Evolutionary conservation across 495 filamentous ascomycete species (phyloP).

Genomic region (Achaetomiella virescens): DNA sequence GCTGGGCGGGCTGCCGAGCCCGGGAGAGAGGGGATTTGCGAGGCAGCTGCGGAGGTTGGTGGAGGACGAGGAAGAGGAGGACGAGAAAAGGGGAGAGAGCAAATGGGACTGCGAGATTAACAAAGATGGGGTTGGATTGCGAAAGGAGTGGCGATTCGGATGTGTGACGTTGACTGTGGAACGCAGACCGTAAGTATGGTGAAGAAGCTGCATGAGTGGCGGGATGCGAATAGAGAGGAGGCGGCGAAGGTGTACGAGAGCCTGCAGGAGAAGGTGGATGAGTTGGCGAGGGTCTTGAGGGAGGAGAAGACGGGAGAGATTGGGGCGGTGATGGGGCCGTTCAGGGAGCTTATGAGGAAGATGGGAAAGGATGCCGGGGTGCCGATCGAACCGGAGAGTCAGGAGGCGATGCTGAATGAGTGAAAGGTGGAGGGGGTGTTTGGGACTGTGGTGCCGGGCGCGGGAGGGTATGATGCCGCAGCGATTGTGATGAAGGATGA

Average conservation of each 20-base stretch:
- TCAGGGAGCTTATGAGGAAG: slow-evolving; percentile 54
- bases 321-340: slow-evolving; percentile 28
- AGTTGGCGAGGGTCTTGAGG: slow-evolving; percentile 56
- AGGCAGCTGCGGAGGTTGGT: slow-evolving; percentile 58
- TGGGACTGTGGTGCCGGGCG: slow-evolving; percentile 89
- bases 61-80: slow-evolving; percentile 33
- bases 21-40: slow-evolving; percentile 58
- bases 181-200: slow-evolving; percentile 94
- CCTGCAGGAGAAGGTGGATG: slow-evolving; percentile 69
- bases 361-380: slow-evolving; percentile 71
- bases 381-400: slow-evolving; percentile 84
- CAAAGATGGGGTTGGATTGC: slow-evolving; percentile 54
- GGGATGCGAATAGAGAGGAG: slow-evolving; percentile 57
- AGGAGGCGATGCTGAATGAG: slow-evolving; percentile 77
- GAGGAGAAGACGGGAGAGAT: slow-evolving; percentile 36
- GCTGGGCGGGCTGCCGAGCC: slow-evolving; percentile 57
- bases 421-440: slow-evolving; percentile 69
- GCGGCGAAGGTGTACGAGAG: slow-evolving; percentile 65
- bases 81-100: slow-evolving; percentile 34
- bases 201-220: slow-evolving; percentile 80
- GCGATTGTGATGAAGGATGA: slow-evolving; percentile 74
- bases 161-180: slow-evolving; percentile 95
- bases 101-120: slow-evolving; percentile 71
- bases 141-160: slow-evolving; percentile 67
- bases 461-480: slow-evolving; percentile 90